These are phyloP conservation scores for Microbotryomycetes sp. DNA, from an alignment of 1,284 basidiomycete species.

Conservation along the genomic window DNA sequence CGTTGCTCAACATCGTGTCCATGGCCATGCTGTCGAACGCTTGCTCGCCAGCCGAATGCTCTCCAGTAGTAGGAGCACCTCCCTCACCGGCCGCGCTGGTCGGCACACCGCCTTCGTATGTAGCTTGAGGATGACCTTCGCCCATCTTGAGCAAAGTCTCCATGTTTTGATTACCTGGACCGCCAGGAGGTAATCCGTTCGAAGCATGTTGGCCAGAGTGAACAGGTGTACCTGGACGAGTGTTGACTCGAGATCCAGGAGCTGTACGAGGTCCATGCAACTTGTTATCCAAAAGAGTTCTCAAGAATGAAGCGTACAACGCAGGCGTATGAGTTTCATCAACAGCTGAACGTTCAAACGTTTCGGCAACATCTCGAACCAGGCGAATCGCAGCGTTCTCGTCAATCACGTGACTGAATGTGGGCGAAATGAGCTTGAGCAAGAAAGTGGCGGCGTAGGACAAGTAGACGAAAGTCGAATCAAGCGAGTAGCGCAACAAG, in stretches of 20 bases:
- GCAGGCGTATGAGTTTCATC: conserved; percentile 65
- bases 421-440: conserved; percentile 36
- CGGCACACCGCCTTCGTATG: not conserved
- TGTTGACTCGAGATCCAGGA: conserved; percentile 26
- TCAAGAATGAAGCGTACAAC: conserved; percentile 77
- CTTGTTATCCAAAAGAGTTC: conserved; percentile 51
- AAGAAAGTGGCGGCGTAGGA: conserved; percentile 44
- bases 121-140: not conserved
- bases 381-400: conserved; percentile 28
- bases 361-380: conserved; percentile 28
- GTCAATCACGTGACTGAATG: conserved; percentile 30
- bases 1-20: conserved; percentile 10
- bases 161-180: not conserved
- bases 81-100: too few relatives aligned
- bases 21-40: conserved; percentile 7
- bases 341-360: conserved; percentile 26
- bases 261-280: conserved; percentile 21
- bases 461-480: conserved; percentile 44
- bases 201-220: not conserved
- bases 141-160: not conserved
- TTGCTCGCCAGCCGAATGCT: not conserved
- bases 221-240: conserved; percentile 22
- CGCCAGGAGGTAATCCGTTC: not conserved
- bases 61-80: not conserved
- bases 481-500: conserved; percentile 39